These are phyloP conservation scores for Anisodus acutangulus DNA, from an alignment of 257 asterid species.

Conservation along the genomic window DNA sequence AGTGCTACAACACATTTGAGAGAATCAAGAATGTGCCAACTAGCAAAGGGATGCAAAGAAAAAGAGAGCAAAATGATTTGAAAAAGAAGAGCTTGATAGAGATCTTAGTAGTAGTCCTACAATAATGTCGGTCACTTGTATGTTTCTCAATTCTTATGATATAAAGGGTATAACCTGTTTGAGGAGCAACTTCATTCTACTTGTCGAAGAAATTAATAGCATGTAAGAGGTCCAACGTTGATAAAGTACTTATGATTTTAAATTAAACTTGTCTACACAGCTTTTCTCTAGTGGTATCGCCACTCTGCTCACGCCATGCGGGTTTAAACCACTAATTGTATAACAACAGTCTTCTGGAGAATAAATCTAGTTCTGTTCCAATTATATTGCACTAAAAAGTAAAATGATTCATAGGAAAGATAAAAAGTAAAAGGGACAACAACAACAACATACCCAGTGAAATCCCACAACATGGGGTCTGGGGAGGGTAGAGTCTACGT, in stretches of 20 bases:
- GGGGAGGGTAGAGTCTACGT: too few species aligned
- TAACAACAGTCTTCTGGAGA: neutral
- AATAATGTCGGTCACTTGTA: neutral
- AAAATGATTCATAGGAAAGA: neutral
- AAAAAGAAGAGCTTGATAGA: neutral
- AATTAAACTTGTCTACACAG: slow-evolving; percentile 1
- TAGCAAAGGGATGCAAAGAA: neutral
- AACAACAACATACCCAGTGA: too few species aligned
- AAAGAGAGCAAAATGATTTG: neutral
- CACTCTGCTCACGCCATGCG: neutral
- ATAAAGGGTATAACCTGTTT: neutral
- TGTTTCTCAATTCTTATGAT: neutral
- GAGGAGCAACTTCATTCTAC: neutral
- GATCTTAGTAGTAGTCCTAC: slow-evolving; percentile 12
- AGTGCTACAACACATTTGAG: slow-evolving; percentile 25
- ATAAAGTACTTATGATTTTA: neutral
- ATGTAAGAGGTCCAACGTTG: neutral
- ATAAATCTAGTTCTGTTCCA: slow-evolving; percentile 4
- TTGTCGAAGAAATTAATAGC: neutral
- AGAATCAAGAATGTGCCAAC: slow-evolving; percentile 16
- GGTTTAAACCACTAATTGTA: neutral
- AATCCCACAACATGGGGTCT: too few species aligned
- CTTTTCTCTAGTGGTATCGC: neutral
- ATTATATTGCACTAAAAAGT: neutral
- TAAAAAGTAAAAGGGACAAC: neutral